Evolutionary conservation across 768 basidiomycete species (phyloP).

Genomic region (Agaricus sinodeliciosus): DNA sequence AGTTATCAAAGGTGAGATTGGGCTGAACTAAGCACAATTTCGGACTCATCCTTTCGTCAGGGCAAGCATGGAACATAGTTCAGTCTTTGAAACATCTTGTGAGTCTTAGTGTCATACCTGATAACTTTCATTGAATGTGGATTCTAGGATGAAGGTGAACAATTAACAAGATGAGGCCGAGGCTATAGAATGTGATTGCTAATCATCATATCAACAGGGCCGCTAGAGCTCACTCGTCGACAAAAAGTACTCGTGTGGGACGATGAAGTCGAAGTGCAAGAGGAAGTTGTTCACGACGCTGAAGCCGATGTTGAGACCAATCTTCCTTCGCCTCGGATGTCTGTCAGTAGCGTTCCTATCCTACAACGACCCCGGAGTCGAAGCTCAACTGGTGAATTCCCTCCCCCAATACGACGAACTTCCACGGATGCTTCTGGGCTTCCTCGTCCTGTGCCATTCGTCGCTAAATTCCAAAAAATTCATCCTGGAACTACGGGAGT

Average conservation of each 20-base stretch:
- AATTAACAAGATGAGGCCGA: neutral
- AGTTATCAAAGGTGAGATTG: constrained; percentile 67
- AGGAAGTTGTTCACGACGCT: constrained; percentile 34
- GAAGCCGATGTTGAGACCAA: constrained; percentile 23
- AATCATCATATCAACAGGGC: constrained; percentile 41
- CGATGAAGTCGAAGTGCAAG: constrained; percentile 71
- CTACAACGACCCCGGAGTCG: constrained; percentile 51
- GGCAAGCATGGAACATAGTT: constrained; percentile 87
- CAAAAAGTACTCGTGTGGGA: constrained; percentile 80
- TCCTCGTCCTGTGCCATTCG: constrained; percentile 74
- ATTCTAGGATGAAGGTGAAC: constrained; percentile 67
- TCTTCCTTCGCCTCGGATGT: constrained; percentile 51
- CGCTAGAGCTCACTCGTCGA: constrained; percentile 82
- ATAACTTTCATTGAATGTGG: neutral
- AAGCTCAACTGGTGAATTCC: constrained; percentile 65
- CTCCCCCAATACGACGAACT: constrained; percentile 59
- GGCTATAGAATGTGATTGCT: neutral
- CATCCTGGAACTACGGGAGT: constrained; percentile 86
- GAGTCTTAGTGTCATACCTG: constrained; percentile 22
- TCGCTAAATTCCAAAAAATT: constrained; percentile 76
- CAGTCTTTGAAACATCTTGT: constrained; percentile 76
- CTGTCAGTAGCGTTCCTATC: constrained; percentile 55
- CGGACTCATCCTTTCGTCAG: constrained; percentile 17
- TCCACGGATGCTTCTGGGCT: constrained; percentile 59
- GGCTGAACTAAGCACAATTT: neutral